A percentile compares a stretch with the other conserved stretches of the same genome.
phyloP scores from a whole-genome alignment of 345 rosid species.

The Laguncularia racemosa region DNA sequence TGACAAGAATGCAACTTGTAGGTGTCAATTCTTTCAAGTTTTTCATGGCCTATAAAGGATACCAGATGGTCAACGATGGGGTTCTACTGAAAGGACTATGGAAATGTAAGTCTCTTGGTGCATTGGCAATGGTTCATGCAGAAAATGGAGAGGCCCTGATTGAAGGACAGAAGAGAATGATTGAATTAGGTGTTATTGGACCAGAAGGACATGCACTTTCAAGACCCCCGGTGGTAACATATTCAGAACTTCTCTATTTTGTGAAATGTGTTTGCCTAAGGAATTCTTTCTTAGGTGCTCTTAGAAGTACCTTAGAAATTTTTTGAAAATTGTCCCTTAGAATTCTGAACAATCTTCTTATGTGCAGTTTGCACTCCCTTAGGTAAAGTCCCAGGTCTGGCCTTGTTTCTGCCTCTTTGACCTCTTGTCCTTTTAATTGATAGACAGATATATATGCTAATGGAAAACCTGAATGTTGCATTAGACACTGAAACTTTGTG shows the following conservation, averaged over 20 bases:
- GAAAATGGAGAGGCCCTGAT: conserved; percentile 98
- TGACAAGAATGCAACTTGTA: conserved; percentile 13
- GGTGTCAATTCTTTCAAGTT: conserved; percentile 98
- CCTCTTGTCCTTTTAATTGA: too few species aligned
- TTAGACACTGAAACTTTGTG: too few species aligned
- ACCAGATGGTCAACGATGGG: conserved; percentile 75
- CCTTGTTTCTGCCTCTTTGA: too few species aligned
- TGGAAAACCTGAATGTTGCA: too few species aligned
- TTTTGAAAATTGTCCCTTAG: too few species aligned
- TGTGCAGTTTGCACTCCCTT: too few species aligned
- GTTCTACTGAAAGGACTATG: conserved; percentile 73
- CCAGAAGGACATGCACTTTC: conserved; percentile 99
- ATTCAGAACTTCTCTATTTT: background rate
- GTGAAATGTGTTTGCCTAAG: too few species aligned
- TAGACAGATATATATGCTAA: too few species aligned
- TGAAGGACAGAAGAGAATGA: conserved; percentile 91
- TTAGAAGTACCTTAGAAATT: too few species aligned
- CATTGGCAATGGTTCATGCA: conserved; percentile 98
- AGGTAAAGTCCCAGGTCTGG: too few species aligned
- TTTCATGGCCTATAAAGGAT: conserved; percentile 90
- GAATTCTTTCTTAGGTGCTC: too few species aligned
- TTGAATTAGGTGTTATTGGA: conserved; percentile 87
- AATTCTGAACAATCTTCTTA: too few species aligned
- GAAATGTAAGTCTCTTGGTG: conserved; percentile 91
- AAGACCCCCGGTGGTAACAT: conserved; percentile 75